Conservation (phyloP, 805 yeast species). For the Saccharomycopsis sp. region DNA sequence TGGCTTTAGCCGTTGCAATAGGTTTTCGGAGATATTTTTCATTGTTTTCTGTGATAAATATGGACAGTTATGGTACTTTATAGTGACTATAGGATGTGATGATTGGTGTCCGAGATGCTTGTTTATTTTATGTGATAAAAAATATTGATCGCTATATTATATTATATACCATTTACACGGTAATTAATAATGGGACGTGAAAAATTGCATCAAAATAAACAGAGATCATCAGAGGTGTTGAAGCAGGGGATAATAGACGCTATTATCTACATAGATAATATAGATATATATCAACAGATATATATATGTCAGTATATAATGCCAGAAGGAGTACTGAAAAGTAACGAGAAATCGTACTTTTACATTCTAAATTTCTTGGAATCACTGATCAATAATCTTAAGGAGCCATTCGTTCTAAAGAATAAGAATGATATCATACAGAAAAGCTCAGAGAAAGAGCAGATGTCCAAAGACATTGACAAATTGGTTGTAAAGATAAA, state of each 20-base stretch:
- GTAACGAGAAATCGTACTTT: neutral
- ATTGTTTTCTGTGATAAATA: too few species aligned
- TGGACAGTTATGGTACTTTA: too few species aligned
- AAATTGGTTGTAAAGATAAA: constrained; percentile 3
- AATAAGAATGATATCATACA: neutral
- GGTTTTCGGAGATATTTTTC: neutral
- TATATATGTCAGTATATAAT: too few species aligned
- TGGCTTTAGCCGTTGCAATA: neutral
- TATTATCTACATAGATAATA: too few species aligned
- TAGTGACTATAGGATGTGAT: too few species aligned
- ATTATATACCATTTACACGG: neutral
- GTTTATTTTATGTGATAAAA: too few species aligned
- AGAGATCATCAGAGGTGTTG: too few species aligned
- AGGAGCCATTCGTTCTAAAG: neutral
- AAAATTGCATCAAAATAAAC: neutral
- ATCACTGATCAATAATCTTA: neutral
- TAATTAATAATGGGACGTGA: too few species aligned
- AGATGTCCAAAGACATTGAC: neutral
- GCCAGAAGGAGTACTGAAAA: neutral
- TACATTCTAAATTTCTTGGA: neutral
- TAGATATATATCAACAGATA: too few species aligned
- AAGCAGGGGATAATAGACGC: too few species aligned
- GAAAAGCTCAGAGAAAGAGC: neutral
- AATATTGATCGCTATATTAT: too few species aligned
- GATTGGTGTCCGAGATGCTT: too few species aligned